Evolutionary conservation across 2,329 filamentous ascomycete genomes (phyloP).

Genomic region (Apiospora arundinis): DNA sequence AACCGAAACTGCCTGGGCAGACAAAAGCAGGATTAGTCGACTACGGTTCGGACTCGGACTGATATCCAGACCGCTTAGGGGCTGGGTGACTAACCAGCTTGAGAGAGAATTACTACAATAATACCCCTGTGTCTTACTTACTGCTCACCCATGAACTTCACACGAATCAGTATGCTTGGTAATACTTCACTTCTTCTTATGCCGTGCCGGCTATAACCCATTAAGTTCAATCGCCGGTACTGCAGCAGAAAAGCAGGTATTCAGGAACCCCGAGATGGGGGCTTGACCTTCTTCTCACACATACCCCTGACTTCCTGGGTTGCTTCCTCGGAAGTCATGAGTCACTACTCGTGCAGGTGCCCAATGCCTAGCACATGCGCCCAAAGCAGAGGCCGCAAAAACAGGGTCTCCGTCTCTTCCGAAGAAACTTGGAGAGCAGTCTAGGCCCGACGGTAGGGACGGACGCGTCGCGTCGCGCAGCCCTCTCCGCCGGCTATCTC

Average conservation of each 20-base stretch:
- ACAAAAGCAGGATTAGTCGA: slow-evolving; percentile 15
- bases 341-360: not conserved
- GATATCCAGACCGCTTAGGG: not conserved
- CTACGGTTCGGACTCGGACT: slow-evolving; percentile 30
- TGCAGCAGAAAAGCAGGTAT: not conserved
- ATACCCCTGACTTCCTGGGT: not conserved
- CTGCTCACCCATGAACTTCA: not conserved
- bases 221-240: not conserved
- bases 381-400: no score
- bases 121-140: not conserved
- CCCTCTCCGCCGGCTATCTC: slow-evolving; percentile 3
- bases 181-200: not conserved
- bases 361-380: not conserved
- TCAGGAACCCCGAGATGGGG: not conserved
- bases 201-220: not conserved
- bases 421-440: not conserved
- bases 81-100: not conserved
- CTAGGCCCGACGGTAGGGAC: not conserved
- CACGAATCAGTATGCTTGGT: not conserved
- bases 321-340: not conserved
- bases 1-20: slow-evolving; percentile 18
- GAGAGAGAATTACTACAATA: not conserved
- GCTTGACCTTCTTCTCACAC: not conserved
- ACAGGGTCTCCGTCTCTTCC: not conserved
- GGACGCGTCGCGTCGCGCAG: not conserved